Evolutionary conservation across 148 eudicot genomes (phyloP), one percentile per base, ranked within the genome.

Genomic region (Salicornia ramosissima): DNA sequence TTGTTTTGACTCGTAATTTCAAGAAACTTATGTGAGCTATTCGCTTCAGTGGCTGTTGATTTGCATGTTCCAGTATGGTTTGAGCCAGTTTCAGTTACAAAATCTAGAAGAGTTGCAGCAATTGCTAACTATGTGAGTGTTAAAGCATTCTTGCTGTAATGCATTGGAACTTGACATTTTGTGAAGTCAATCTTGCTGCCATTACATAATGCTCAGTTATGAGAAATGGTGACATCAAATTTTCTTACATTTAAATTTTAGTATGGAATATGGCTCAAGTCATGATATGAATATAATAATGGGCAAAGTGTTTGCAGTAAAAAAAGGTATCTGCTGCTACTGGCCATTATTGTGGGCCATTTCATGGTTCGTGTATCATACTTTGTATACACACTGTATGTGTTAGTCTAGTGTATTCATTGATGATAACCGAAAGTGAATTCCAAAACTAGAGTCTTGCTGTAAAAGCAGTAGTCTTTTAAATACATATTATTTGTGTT

Each of bases 21-120:
- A 16, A 51, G 30, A 52, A 52, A 39, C 66, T 62, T 55, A 63
- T 68, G 50, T 40, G 16, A 53, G 21, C 59, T 68, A 0, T 54
- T 39, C 49, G 63, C 67, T 80, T 76, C 93, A 94, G 99, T 89
- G 86, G 93, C 97, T 2, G 88, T 86, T 71, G 83, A 85, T 64
- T 76, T 66, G 71, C 74, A 60, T 36, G 79, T 87, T 39, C 96
- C 96, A 30, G 83, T 89, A 70, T 94, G 99, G 99, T 91, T 94
- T 78, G 99, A 94, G 88, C 99, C 99, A 28, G 99, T 94, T 72
- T 94, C 99, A 67, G 88, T 94, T 40, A 79, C 84, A 51, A 94
- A 94, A 80, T 94, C 97, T 39, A 83, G 40, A 85, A 82, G 97
- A 71, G 80, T 94, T 61, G 88, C 80, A 64, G 83, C 90, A 45